Conservation (phyloP, 208 protist genomes). For the Trypanosoma vivax region DNA sequence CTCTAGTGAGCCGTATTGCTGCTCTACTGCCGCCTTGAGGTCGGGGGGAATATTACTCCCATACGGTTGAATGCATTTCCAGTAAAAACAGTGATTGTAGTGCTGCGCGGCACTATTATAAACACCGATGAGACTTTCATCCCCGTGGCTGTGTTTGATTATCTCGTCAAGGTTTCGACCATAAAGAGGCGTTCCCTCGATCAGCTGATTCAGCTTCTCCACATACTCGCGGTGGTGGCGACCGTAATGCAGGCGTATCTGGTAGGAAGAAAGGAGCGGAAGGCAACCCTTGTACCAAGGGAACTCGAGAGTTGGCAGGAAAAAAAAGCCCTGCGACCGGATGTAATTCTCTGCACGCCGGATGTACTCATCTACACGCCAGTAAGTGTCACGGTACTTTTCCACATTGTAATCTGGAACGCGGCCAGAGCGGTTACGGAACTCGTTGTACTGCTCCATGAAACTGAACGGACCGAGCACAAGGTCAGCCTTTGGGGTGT, state of each 20-base stretch:
- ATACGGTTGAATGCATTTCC: slow-evolving; percentile 88
- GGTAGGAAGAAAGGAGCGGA: slow-evolving; percentile 84
- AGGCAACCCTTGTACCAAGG: slow-evolving; percentile 86
- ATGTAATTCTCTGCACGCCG: slow-evolving; percentile 75
- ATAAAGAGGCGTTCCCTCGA: slow-evolving; percentile 83
- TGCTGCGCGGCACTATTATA: slow-evolving; percentile 92
- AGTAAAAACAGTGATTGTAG: slow-evolving; percentile 91
- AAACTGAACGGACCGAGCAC: slow-evolving; percentile 68
- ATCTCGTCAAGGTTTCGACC: slow-evolving; percentile 78
- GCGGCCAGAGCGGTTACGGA: slow-evolving; percentile 73
- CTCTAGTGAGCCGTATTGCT: slow-evolving; percentile 83
- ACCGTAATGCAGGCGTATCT: slow-evolving; percentile 86
- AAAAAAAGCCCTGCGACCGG: slow-evolving; percentile 82
- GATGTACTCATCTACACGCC: slow-evolving; percentile 87
- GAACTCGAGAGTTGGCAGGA: slow-evolving; percentile 87
- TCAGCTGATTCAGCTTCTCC: slow-evolving; percentile 86
- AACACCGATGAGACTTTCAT: slow-evolving; percentile 45
- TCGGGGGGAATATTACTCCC: slow-evolving; percentile 86
- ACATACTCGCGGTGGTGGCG: slow-evolving; percentile 88
- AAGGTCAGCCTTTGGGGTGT: slow-evolving; percentile 80
- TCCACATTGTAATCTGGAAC: slow-evolving; percentile 77
- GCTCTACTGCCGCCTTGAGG: slow-evolving; percentile 55
- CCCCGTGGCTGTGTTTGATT: slow-evolving; percentile 43
- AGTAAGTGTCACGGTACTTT: slow-evolving; percentile 82
- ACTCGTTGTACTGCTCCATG: slow-evolving; percentile 84